phyloP scores from a whole-genome alignment of 2,329 filamentous ascomycete genomes.

The Elsinoe batatas region DNA sequence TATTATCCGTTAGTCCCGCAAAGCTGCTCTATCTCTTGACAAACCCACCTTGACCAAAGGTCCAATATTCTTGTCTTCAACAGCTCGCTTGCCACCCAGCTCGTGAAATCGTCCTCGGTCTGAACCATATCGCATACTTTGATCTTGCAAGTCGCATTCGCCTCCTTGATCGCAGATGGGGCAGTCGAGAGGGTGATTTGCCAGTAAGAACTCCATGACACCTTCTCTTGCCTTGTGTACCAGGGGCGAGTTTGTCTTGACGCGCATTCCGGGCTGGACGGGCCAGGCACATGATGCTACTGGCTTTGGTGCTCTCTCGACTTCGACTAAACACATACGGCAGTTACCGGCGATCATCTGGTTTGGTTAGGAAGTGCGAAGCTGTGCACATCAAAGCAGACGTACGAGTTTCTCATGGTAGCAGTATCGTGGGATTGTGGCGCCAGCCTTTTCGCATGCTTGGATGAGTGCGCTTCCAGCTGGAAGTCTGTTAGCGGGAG shows the following conservation, averaged over 20 bases:
- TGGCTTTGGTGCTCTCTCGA: constrained; percentile 90
- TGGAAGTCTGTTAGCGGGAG: constrained; percentile 34
- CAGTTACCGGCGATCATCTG: constrained; percentile 95
- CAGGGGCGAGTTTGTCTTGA: constrained; percentile 94
- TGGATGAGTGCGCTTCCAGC: constrained; percentile 96
- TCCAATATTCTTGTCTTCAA: constrained; percentile 99
- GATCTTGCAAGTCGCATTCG: constrained; percentile 97
- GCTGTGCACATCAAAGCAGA: not conserved
- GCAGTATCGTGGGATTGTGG: constrained; percentile 89
- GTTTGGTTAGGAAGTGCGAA: not conserved
- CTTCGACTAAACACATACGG: constrained; percentile 98
- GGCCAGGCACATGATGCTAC: constrained; percentile 98
- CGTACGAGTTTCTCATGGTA: constrained; percentile 86
- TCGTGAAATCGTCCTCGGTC: constrained; percentile 97
- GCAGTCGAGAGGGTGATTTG: constrained; percentile 93
- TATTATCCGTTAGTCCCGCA: constrained; percentile 25
- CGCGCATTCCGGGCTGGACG: constrained; percentile 96
- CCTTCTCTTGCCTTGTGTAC: constrained; percentile 97
- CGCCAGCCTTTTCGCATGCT: constrained; percentile 95
- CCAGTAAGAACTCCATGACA: constrained; percentile 96
- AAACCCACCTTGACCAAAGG: constrained; percentile 68
- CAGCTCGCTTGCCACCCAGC: constrained; percentile 86
- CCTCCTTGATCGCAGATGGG: constrained; percentile 98
- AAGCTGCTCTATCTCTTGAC: not conserved
- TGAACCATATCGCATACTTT: constrained; percentile 96